These are phyloP conservation scores for Teratosphaeria viscida DNA, from an alignment of 2,329 filamentous ascomycete genomes.

Conservation along the genomic window DNA sequence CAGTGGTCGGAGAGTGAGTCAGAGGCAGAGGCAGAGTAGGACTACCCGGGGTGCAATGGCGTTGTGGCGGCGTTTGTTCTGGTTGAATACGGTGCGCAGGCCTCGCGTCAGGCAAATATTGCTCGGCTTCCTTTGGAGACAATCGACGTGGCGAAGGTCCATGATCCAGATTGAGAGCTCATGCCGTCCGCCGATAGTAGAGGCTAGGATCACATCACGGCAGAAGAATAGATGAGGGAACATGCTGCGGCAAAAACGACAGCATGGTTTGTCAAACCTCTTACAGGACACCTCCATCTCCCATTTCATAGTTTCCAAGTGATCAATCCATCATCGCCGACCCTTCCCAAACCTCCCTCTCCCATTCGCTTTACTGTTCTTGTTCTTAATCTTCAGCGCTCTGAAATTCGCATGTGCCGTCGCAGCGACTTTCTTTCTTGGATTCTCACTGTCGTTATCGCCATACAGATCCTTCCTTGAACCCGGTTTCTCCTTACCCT, in stretches of 20 bases:
- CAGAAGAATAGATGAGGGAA: no score
- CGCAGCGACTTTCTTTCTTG: slow-evolving; percentile 33
- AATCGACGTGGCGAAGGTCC: no score
- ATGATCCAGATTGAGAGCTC: no score
- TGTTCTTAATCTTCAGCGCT: slow-evolving; percentile 41
- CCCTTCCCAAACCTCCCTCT: slow-evolving; percentile 19
- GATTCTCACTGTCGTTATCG: not conserved
- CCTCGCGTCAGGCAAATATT: no score
- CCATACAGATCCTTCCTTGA: not conserved
- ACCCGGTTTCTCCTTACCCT: not conserved
- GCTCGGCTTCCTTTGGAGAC: no score
- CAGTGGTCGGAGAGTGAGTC: no score
- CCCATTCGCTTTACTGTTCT: slow-evolving; percentile 34
- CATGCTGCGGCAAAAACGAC: not conserved
- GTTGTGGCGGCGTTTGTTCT: no score
- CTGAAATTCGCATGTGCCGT: slow-evolving; percentile 39
- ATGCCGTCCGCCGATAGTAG: no score
- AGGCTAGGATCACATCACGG: no score
- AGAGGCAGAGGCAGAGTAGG: no score
- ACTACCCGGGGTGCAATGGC: no score
- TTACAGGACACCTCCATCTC: not conserved
- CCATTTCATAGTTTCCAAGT: not conserved
- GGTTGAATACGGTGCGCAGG: no score
- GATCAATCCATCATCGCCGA: not conserved
- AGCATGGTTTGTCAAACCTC: not conserved